Conservation (phyloP, 2,329 filamentous ascomycete genomes). For the Thielaviopsis musarum region DNA sequence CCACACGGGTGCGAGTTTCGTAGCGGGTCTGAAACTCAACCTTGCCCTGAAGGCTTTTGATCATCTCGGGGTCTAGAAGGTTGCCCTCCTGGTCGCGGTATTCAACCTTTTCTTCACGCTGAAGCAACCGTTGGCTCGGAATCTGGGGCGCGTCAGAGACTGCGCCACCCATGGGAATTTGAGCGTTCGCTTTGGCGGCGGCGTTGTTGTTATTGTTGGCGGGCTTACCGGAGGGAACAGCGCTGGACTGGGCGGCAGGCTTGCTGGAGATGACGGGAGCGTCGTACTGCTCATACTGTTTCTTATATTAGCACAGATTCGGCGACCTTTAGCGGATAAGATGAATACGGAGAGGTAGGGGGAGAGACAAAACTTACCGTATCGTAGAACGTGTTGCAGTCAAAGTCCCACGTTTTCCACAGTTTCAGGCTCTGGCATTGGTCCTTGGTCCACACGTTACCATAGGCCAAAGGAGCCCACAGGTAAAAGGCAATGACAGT, state of each 20-base stretch:
- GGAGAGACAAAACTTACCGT: conserved; percentile 43
- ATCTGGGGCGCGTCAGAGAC: conserved; percentile 35
- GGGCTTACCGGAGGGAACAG: conserved; percentile 12
- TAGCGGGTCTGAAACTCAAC: conserved; percentile 92
- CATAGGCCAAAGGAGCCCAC: conserved; percentile 82
- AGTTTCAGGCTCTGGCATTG: conserved; percentile 81
- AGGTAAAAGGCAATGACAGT: conserved; percentile 63
- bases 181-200: conserved; percentile 14
- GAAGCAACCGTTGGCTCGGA: conserved; percentile 29
- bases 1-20: conserved; percentile 77
- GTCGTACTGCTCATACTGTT: conserved; percentile 33
- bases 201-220: conserved; percentile 17
- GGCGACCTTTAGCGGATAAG: not conserved
- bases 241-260: conserved; percentile 8
- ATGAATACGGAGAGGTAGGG: conserved; percentile 16
- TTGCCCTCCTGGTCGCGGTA: conserved; percentile 94
- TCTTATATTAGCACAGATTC: not conserved
- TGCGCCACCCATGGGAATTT: conserved; percentile 7
- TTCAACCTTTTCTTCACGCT: conserved; percentile 67
- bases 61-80: conserved; percentile 65
- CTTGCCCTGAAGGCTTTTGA: conserved; percentile 72
- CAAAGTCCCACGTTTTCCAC: conserved; percentile 85
- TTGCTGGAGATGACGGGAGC: conserved; percentile 14
- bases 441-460: conserved; percentile 80
- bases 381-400: conserved; percentile 84